Evolutionary conservation across 331 rosid genomes (phyloP).

Genomic region (Phaseolus coccineus): DNA sequence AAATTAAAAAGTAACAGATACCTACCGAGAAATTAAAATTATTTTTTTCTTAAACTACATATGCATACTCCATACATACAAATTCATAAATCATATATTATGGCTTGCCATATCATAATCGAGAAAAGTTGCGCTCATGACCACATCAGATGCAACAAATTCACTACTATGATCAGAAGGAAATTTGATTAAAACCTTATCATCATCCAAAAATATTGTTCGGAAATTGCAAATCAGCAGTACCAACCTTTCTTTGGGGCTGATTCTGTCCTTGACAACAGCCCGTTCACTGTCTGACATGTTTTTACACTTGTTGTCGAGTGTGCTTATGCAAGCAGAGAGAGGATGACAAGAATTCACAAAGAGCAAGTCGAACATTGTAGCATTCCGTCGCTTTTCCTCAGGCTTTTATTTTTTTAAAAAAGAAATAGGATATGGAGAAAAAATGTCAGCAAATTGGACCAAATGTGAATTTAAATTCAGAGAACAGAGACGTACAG

Average conservation of each 20-base stretch:
- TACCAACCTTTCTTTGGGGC: conserved; percentile 82
- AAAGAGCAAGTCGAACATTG: conserved; percentile 88
- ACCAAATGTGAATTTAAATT: conserved; percentile 9
- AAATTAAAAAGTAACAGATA: neutral
- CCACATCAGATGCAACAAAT: conserved; percentile 17
- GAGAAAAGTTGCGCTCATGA: neutral
- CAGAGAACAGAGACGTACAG: conserved; percentile 58
- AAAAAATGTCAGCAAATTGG: conserved; percentile 8
- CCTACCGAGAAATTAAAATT: neutral
- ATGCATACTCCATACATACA: neutral
- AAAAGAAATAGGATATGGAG: neutral
- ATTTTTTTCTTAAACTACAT: neutral
- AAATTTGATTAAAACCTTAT: neutral
- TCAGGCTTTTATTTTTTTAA: conserved; percentile 50
- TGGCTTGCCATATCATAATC: conserved; percentile 16
- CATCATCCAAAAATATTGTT: too few relatives aligned
- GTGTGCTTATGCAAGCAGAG: conserved; percentile 91
- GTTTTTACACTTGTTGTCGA: conserved; percentile 80
- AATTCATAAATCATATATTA: neutral
- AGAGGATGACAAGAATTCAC: conserved; percentile 93
- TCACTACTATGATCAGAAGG: conserved; percentile 15
- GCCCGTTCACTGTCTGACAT: conserved; percentile 68
- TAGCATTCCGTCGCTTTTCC: conserved; percentile 76
- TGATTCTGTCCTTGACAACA: conserved; percentile 72
- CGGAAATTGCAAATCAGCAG: conserved; percentile 14